These are phyloP conservation scores for Metschnikowia corniflorae DNA, from an alignment of 805 yeast genomes.

Conservation along the genomic window DNA sequence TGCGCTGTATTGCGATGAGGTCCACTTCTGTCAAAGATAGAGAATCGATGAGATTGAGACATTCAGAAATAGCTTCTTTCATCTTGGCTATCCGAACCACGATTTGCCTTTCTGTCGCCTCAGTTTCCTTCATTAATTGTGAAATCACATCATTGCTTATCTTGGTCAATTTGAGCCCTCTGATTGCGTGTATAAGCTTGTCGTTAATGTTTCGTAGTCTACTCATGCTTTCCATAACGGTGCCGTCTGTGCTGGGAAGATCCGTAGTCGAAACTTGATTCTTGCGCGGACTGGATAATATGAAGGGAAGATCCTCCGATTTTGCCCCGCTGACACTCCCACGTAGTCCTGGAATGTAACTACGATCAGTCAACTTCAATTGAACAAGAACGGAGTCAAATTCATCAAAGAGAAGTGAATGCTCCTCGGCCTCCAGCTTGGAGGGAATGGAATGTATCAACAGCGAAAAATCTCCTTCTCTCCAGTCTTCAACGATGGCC, in stretches of 20 bases:
- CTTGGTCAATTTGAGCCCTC: slow-evolving; percentile 35
- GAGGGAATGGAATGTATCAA: slow-evolving; percentile 26
- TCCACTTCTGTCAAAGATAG: slow-evolving; percentile 34
- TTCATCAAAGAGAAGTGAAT: slow-evolving; percentile 26
- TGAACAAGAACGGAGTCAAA: slow-evolving; percentile 27
- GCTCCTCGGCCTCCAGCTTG: slow-evolving; percentile 30
- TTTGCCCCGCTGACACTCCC: slow-evolving; percentile 4
- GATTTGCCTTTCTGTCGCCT: slow-evolving; percentile 25
- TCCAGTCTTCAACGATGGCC: slow-evolving; percentile 23
- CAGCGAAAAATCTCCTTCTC: slow-evolving; percentile 9
- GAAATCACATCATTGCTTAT: slow-evolving; percentile 29
- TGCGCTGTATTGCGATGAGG: slow-evolving; percentile 30
- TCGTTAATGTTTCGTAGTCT: slow-evolving; percentile 36
- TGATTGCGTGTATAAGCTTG: slow-evolving; percentile 33
- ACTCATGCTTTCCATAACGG: slow-evolving; percentile 20
- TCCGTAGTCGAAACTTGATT: slow-evolving; percentile 1
- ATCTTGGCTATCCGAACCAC: slow-evolving; percentile 23
- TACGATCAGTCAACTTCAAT: slow-evolving; percentile 18
- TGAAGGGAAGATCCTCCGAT: slow-evolving; percentile 15
- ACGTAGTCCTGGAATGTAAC: slow-evolving; percentile 6
- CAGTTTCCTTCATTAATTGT: slow-evolving; percentile 24
- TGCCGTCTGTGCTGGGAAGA: not conserved
- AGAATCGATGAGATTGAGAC: slow-evolving; percentile 24
- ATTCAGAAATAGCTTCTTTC: slow-evolving; percentile 20
- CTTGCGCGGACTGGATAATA: slow-evolving; percentile 19